A percentile compares a stretch with the other conserved stretches of the same genome.
These are phyloP conservation scores for Cornus kousa DNA, from an alignment of 148 eudicot species.

Conservation along the genomic window DNA sequence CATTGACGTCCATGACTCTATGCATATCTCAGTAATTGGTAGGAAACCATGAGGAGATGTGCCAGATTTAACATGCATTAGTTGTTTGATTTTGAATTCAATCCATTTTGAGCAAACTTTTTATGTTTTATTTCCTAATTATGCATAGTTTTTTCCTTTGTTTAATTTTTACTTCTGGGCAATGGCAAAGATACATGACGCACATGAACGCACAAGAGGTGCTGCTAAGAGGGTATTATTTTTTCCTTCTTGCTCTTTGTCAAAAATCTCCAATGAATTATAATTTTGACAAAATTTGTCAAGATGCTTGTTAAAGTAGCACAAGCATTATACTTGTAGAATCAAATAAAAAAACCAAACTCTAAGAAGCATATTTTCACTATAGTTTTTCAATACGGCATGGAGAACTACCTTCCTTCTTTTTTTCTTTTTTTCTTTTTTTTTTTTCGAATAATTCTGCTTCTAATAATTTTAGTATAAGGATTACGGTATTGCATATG, in stretches of 20 bases:
- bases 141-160: not conserved
- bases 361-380: not conserved
- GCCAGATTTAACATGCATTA: not conserved
- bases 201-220: not conserved
- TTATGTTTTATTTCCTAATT: not conserved
- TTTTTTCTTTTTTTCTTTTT: no score
- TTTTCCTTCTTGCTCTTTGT: not conserved
- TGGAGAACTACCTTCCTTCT: not conserved
- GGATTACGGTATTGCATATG: not conserved
- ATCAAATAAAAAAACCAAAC: not conserved
- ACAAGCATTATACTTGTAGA: not conserved
- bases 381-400: no score
- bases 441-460: not conserved
- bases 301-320: not conserved
- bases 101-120: not conserved
- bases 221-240: not conserved
- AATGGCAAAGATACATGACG: not conserved
- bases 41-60: not conserved
- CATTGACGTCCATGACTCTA: not conserved
- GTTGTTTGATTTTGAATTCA: not conserved
- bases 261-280: not conserved
- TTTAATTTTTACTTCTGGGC: not conserved
- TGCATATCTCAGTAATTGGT: not conserved
- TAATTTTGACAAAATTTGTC: not conserved
- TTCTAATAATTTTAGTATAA: not conserved